These are phyloP conservation scores for Rhodamnia argentea DNA, from an alignment of 345 rosid species.

Conservation along the genomic window DNA sequence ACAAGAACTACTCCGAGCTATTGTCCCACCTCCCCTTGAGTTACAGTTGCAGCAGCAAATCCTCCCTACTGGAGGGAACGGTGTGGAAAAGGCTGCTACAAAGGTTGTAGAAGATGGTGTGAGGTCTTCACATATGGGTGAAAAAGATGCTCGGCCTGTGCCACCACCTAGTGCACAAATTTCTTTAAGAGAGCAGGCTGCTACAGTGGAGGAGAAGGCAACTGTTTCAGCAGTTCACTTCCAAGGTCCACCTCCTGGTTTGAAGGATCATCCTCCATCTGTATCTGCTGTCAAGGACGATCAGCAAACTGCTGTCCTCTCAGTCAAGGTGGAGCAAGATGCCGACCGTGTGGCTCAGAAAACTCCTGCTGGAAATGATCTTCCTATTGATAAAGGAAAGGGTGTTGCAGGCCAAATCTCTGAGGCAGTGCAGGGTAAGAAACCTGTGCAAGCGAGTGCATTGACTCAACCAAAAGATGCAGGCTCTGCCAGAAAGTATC, in stretches of 20 bases:
- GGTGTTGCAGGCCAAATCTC: slow-evolving; percentile 42
- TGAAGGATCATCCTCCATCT: slow-evolving; percentile 40
- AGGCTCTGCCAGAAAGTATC: slow-evolving; percentile 82
- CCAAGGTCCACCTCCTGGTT: slow-evolving; percentile 29
- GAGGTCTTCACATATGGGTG: slow-evolving; percentile 43
- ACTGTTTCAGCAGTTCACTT: slow-evolving; percentile 28
- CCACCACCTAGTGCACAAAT: slow-evolving; percentile 34
- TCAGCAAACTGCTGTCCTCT: slow-evolving; percentile 40
- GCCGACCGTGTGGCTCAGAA: slow-evolving; percentile 45
- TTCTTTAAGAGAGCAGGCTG: slow-evolving; percentile 49
- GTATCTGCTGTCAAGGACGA: slow-evolving; percentile 56
- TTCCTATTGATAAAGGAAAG: slow-evolving; percentile 64
- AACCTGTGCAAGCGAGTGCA: slow-evolving; percentile 47
- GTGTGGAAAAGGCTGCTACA: slow-evolving; percentile 51
- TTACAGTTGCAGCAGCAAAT: slow-evolving; percentile 47
- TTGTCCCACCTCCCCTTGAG: slow-evolving; percentile 86
- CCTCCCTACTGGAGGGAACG: slow-evolving; percentile 41
- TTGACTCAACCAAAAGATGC: slow-evolving; percentile 56
- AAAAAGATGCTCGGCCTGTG: slow-evolving; percentile 40
- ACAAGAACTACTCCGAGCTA: slow-evolving; percentile 87
- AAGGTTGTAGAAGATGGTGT: slow-evolving; percentile 50
- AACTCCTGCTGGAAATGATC: slow-evolving; percentile 45
- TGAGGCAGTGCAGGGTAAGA: slow-evolving; percentile 64
- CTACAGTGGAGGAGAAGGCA: slow-evolving; percentile 52
- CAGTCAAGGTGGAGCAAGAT: slow-evolving; percentile 71